Evolutionary conservation across 2,329 filamentous ascomycete genomes (phyloP).

Genomic region (Fusarium coicis): DNA sequence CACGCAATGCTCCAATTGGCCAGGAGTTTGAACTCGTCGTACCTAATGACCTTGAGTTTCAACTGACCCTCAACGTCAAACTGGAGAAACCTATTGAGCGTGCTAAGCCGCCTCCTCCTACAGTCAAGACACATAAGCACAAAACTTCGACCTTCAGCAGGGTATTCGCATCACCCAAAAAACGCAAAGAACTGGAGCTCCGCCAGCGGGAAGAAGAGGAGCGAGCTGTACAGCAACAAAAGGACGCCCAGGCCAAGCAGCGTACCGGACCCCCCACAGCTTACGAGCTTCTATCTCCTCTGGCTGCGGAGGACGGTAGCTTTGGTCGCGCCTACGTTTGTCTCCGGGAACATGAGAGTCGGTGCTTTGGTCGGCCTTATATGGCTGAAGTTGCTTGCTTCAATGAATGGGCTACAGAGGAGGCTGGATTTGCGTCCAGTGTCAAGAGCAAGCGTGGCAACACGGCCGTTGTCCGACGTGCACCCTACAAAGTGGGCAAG

Average conservation of each 20-base stretch:
- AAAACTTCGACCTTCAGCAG: slow-evolving; percentile 92
- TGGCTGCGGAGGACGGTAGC: slow-evolving; percentile 91
- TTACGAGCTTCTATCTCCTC: slow-evolving; percentile 87
- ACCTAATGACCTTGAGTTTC: slow-evolving; percentile 97
- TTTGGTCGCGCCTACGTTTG: slow-evolving; percentile 95
- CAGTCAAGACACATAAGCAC: slow-evolving; percentile 70
- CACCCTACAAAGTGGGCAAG: slow-evolving; percentile 97
- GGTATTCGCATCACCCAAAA: slow-evolving; percentile 94
- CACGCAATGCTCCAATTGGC: slow-evolving; percentile 90
- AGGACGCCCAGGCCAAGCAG: slow-evolving; percentile 72
- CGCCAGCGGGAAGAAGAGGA: slow-evolving; percentile 86
- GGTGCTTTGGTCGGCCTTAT: slow-evolving; percentile 88
- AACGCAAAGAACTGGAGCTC: slow-evolving; percentile 92
- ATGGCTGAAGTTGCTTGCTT: slow-evolving; percentile 93
- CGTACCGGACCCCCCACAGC: slow-evolving; percentile 73
- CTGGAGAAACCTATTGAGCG: slow-evolving; percentile 79
- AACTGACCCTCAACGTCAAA: slow-evolving; percentile 96
- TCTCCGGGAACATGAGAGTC: slow-evolving; percentile 88
- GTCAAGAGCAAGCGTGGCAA: slow-evolving; percentile 92
- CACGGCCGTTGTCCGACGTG: slow-evolving; percentile 77
- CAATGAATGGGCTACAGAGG: slow-evolving; percentile 98
- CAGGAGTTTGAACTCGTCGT: slow-evolving; percentile 99
- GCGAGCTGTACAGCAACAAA: slow-evolving; percentile 70
- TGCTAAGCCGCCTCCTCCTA: slow-evolving; percentile 65
- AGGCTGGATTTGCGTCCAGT: slow-evolving; percentile 80